These are phyloP conservation scores for Miamiensis avidus DNA, from an alignment of 169 alveolate species.

Conservation along the genomic window DNA sequence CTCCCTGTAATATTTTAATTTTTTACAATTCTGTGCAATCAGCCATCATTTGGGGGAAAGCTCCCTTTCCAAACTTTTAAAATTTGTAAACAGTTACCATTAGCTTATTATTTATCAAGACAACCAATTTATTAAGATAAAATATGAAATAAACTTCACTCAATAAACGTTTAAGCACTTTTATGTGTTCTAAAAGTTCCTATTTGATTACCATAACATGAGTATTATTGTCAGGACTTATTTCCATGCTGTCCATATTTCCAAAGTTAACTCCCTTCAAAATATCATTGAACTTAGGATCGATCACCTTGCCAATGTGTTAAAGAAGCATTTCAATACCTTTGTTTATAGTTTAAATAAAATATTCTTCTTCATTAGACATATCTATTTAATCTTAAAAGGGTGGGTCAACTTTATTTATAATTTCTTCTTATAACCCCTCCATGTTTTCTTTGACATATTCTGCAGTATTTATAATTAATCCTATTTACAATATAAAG, in stretches of 20 bases:
- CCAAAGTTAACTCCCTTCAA: conserved; percentile 38
- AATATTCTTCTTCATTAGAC: conserved; percentile 14
- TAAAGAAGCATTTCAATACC: conserved; percentile 28
- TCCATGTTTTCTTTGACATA: conserved; percentile 57
- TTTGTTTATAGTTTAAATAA: conserved; percentile 28
- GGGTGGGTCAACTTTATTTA: conserved; percentile 53
- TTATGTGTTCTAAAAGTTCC: not conserved
- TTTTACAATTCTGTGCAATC: conserved; percentile 22
- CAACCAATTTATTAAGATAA: conserved; percentile 45
- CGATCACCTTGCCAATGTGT: conserved; percentile 30
- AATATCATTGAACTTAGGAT: conserved; percentile 7
- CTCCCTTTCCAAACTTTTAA: conserved; percentile 22
- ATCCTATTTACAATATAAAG: conserved; percentile 7
- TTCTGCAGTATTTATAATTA: conserved; percentile 65
- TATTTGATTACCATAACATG: conserved; percentile 15
- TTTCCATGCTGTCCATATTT: conserved; percentile 26
- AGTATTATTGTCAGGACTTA: conserved; percentile 18
- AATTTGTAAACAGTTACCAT: conserved; percentile 38
- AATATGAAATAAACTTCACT: conserved; percentile 36
- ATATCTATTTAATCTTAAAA: conserved; percentile 47
- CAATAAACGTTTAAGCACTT: not conserved
- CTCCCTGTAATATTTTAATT: too few species aligned
- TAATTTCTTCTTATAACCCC: conserved; percentile 49
- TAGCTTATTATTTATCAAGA: conserved; percentile 17
- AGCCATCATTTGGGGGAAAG: conserved; percentile 22